phyloP scores from a whole-genome alignment of 1,139 yeast species.

The Magnusiomyces sp. region DNA sequence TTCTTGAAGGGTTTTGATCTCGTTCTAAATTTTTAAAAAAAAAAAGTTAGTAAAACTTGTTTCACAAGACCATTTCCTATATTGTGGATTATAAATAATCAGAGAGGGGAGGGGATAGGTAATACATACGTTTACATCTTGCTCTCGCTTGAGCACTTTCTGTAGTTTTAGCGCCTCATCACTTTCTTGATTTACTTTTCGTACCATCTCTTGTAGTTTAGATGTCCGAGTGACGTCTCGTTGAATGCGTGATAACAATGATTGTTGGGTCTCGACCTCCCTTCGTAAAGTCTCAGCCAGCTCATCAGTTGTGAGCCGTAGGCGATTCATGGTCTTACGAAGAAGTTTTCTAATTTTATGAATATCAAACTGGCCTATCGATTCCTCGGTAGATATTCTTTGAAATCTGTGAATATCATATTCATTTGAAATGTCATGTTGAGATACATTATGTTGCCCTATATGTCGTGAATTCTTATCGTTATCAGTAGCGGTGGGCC shows the following conservation, averaged over 20 bases:
- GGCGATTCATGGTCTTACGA: not conserved
- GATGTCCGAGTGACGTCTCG: not conserved
- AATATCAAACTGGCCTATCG: not conserved
- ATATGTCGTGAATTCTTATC: no score
- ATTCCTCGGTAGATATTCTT: no score
- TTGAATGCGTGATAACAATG: not conserved
- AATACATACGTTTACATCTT: not conserved
- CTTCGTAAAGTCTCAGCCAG: slow-evolving; percentile 1
- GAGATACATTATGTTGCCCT: no score
- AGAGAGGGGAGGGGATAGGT: not conserved
- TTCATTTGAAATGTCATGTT: no score
- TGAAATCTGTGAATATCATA: no score
- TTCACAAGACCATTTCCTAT: not conserved
- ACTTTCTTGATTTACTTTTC: not conserved
- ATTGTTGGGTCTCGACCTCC: not conserved
- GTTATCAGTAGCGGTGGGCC: not conserved
- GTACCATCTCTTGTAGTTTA: not conserved
- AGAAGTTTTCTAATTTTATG: not conserved
- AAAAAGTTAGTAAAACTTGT: not conserved
- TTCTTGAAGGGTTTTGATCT: not conserved
- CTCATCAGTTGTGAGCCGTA: not conserved
- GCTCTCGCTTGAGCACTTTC: not conserved
- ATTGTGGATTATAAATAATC: not conserved
- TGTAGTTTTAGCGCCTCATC: not conserved
- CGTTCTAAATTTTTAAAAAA: slow-evolving; percentile 1